Conservation (phyloP, 2,329 filamentous ascomycete species). For the Knoxdaviesia capensis region DNA sequence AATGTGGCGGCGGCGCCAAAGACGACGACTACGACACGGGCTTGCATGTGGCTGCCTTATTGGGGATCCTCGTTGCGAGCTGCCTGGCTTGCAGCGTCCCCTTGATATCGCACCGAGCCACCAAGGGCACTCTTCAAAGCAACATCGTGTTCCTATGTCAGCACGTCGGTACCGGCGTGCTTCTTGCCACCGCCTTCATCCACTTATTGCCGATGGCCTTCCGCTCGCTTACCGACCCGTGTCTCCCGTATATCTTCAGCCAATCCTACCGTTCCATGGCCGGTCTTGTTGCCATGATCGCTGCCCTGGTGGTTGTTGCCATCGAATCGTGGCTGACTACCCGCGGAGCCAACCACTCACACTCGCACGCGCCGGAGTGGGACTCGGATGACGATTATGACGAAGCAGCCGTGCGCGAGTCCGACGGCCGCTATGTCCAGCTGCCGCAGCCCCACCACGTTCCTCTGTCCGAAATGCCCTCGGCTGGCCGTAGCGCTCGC, state of each 20-base stretch:
- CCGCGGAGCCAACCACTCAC: slow-evolving; percentile 38
- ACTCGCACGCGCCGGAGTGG: slow-evolving; percentile 30
- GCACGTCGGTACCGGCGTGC: slow-evolving; percentile 64
- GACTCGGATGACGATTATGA: slow-evolving; percentile 25
- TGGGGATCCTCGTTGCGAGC: slow-evolving; percentile 43
- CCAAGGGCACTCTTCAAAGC: slow-evolving; percentile 25
- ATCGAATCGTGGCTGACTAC: slow-evolving; percentile 82
- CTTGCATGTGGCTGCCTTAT: slow-evolving; percentile 45
- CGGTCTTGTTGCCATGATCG: slow-evolving; percentile 63
- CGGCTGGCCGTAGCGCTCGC: slow-evolving; percentile 1
- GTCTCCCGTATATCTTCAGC: slow-evolving; percentile 62
- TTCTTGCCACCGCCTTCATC: slow-evolving; percentile 75
- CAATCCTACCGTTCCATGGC: slow-evolving; percentile 60
- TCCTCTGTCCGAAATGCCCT: slow-evolving; percentile 3
- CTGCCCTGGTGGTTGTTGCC: slow-evolving; percentile 62
- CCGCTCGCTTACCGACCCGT: slow-evolving; percentile 44
- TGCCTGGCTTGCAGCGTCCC: slow-evolving; percentile 47
- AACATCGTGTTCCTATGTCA: slow-evolving; percentile 45
- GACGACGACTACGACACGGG: slow-evolving; percentile 39
- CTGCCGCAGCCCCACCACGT: too few species aligned
- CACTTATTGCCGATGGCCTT: slow-evolving; percentile 54
- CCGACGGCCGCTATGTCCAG: not conserved
- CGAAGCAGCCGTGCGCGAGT: not conserved
- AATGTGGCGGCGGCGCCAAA: slow-evolving; percentile 10
- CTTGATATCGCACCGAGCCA: slow-evolving; percentile 38